Conservation (phyloP, 192 early-diverging fungal species). For the Pecoramyces ruminantium region DNA sequence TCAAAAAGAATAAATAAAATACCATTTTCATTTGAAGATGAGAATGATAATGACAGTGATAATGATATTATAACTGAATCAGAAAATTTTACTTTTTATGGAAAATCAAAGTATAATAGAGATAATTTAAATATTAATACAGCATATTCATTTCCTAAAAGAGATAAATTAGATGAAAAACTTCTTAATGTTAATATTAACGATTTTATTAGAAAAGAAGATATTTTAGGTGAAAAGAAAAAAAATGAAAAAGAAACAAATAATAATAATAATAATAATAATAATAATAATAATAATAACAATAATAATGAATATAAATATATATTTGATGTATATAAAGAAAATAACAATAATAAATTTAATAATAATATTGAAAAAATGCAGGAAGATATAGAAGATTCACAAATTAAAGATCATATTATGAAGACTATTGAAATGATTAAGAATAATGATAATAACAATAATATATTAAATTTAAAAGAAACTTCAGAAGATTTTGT, state of each 20-base stretch:
- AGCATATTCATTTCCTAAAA: not conserved
- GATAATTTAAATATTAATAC: not conserved
- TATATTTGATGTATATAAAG: too few relatives aligned
- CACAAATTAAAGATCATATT: not conserved
- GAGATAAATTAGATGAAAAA: not conserved
- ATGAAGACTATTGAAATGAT: not conserved
- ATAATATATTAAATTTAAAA: not conserved
- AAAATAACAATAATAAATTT: too few relatives aligned
- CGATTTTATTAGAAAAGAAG: not conserved
- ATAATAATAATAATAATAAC: too few relatives aligned
- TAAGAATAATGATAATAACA: not conserved
- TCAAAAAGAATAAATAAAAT: not conserved
- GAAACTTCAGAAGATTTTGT: not conserved
- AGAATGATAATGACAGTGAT: not conserved
- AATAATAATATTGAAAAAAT: too few relatives aligned
- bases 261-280: too few relatives aligned
- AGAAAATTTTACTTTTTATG: not conserved
- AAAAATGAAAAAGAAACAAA: not conserved
- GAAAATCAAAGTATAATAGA: not conserved
- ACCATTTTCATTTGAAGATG: not conserved
- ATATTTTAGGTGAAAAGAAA: not conserved
- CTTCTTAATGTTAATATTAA: not conserved
- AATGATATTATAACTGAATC: not conserved
- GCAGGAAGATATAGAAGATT: not conserved
- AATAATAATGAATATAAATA: too few relatives aligned